Evolutionary conservation across 495 filamentous ascomycete genomes (phyloP), one percentile per base, ranked within the genome.

Genomic region (Alectoria sarmentosa): DNA sequence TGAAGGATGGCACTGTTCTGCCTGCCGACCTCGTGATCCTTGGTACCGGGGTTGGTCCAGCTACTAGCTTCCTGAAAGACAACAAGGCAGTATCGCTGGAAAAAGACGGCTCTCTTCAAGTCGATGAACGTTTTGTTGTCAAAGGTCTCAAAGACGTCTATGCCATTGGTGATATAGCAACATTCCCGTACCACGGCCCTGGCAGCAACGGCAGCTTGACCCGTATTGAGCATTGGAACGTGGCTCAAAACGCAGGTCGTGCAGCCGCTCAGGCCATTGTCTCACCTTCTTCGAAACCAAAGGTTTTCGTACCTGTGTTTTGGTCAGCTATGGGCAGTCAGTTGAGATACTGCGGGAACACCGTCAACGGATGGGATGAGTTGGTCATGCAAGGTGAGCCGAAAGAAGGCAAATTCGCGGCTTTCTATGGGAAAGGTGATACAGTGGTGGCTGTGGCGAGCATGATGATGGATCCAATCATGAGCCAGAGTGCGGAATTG

Each of bases 201-300:
- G 91, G 90, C n/a, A 84, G 88, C 3, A 77, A 86, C 66, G 88
- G 90, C 61, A 79, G 77, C 7, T 79, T 79, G 34, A 83, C 82
- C 3, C 80, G 90, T 63, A 96, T 96, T 74, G 95, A 98, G 78
- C 94, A 98, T 73, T 98, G 92, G 93, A 92, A 97, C 73, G 94
- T 98, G 3, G 94, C 94, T 4, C 94, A 98, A 75, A 97, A 97
- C 68, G 77, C 88, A 7, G 94, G 94, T 7, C 88, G 93, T 23
- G 78, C 79, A 30, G 94, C 86, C 9, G 94, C 90, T 7, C 76
- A 78, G 62, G 81, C 88, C 65, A 96, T 98, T 63, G 79, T 83
- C 42, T 82, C 86, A 64, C 82, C 86, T 37, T 73, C 76, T 67
- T 69, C 80, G 17, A 78, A 76, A 69, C 80, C 87, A 0, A 86